These are phyloP conservation scores for Colletotrichum sp. DNA, from an alignment of 2,329 filamentous ascomycete genomes.

Conservation along the genomic window DNA sequence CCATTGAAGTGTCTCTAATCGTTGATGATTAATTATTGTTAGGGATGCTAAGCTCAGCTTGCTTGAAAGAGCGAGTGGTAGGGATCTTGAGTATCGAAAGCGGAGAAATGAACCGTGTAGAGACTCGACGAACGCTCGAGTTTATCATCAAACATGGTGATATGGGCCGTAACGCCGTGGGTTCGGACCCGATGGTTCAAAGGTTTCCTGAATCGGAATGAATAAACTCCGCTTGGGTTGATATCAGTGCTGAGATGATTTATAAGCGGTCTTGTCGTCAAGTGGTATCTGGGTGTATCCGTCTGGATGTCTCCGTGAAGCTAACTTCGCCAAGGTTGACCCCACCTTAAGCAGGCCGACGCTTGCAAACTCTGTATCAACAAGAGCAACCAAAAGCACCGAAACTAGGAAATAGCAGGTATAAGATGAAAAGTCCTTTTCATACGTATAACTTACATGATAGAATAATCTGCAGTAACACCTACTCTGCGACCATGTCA, in stretches of 20 bases:
- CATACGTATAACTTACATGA: accelerated
- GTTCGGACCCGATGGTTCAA: too few relatives aligned
- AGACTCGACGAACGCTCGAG: too few relatives aligned
- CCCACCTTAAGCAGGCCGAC: too few relatives aligned
- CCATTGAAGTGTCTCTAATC: too few relatives aligned
- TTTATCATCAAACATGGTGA: too few relatives aligned
- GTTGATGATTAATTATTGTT: too few relatives aligned
- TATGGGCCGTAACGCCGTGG: too few relatives aligned
- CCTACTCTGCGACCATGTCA: accelerated
- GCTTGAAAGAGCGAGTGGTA: accelerated
- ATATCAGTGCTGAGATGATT: not conserved
- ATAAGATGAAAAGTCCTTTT: accelerated
- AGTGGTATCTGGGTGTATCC: not conserved
- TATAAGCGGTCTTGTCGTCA: not conserved
- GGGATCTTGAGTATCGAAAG: too few relatives aligned
- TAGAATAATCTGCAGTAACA: accelerated
- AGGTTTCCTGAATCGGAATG: not conserved
- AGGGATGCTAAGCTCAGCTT: accelerated
- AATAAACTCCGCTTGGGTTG: not conserved
- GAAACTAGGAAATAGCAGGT: accelerated
- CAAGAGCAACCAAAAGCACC: too few relatives aligned
- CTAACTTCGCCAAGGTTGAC: not conserved
- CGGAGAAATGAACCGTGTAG: too few relatives aligned
- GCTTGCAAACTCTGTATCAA: too few relatives aligned
- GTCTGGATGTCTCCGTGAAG: not conserved